phyloP scores from a whole-genome alignment of 441 rosid species.

The Erodium chrysanthum region DNA sequence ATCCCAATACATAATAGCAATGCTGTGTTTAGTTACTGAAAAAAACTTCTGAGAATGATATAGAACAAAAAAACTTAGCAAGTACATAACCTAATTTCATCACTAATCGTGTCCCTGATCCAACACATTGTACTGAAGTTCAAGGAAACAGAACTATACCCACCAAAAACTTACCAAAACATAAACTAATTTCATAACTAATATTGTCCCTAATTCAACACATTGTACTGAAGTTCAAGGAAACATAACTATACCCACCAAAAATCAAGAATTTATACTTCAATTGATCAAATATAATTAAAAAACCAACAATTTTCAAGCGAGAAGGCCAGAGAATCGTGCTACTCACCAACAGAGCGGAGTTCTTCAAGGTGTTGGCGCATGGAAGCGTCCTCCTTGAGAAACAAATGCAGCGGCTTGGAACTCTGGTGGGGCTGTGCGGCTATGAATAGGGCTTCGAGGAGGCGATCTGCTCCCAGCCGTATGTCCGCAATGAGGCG shows the following conservation, averaged over 20 bases:
- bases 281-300: neutral
- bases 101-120: neutral
- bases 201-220: neutral
- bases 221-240: neutral
- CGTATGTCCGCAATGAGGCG: conserved; percentile 81
- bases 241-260: too few relatives aligned
- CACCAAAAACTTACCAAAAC: neutral
- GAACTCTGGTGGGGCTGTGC: conserved; percentile 56
- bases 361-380: conserved; percentile 81
- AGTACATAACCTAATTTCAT: neutral
- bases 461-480: conserved; percentile 82
- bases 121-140: neutral
- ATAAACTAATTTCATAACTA: neutral
- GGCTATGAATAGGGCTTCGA: conserved; percentile 66
- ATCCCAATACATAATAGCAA: neutral
- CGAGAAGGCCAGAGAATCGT: neutral
- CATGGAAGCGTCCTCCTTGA: conserved; percentile 71
- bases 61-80: neutral
- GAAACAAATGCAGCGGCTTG: conserved; percentile 47
- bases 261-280: neutral
- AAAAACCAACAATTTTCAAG: neutral
- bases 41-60: neutral
- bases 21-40: neutral
- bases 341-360: conserved; percentile 49
- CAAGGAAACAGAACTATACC: neutral